phyloP scores from a whole-genome alignment of 164 flowering plant genomes.

The Platanus orientalis region DNA sequence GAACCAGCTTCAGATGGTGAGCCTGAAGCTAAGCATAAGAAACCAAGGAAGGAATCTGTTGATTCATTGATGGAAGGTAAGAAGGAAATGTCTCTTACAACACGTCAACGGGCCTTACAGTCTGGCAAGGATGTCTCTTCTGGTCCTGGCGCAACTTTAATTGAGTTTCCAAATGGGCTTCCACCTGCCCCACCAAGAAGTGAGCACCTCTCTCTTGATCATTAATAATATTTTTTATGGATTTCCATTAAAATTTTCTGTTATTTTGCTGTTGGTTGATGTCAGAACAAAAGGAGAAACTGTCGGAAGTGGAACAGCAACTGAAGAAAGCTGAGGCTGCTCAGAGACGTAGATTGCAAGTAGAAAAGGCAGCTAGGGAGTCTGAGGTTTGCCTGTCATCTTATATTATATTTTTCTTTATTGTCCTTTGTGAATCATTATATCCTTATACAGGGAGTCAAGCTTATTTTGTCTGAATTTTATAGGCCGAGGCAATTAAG shows the following conservation, averaged over 20 bases:
- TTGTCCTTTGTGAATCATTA: background rate
- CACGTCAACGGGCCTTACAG: constrained; percentile 90
- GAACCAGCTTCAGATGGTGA: constrained; percentile 48
- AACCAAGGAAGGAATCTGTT: constrained; percentile 52
- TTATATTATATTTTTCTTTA: background rate
- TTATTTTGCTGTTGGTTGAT: constrained; percentile 7
- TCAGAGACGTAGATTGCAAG: constrained; percentile 79
- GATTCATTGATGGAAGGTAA: constrained; percentile 49
- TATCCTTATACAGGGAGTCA: background rate
- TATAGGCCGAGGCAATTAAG: constrained; percentile 90
- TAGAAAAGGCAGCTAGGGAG: constrained; percentile 85
- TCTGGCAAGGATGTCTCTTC: constrained; percentile 65
- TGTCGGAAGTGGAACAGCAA: constrained; percentile 86
- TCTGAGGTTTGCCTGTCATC: constrained; percentile 57
- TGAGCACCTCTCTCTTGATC: constrained; percentile 28
- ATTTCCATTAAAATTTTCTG: background rate
- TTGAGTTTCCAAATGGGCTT: constrained; percentile 91
- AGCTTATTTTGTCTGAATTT: constrained; percentile 10
- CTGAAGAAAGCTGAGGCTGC: constrained; percentile 97
- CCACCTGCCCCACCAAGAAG: constrained; percentile 90
- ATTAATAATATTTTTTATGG: background rate
- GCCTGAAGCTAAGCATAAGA: constrained; percentile 41
- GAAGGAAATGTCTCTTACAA: constrained; percentile 73
- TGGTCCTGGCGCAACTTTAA: constrained; percentile 35
- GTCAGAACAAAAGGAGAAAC: constrained; percentile 88